Conservation (phyloP, 441 rosid species). For the Syzygium syzygioides region DNA sequence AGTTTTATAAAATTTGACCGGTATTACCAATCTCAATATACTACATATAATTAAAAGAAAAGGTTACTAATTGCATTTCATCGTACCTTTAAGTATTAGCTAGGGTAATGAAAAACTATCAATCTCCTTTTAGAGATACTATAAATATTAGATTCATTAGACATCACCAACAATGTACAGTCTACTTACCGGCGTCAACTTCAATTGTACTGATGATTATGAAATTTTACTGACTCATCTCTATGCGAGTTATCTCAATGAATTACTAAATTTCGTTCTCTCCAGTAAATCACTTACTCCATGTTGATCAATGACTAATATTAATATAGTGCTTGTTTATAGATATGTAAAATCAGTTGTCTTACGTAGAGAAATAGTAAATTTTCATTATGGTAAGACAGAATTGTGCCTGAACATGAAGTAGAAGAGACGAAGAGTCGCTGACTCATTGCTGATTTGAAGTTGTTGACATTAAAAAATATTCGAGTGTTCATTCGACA, state of each 20-base stretch:
- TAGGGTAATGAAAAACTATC: background rate
- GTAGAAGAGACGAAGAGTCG: background rate
- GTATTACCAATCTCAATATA: background rate
- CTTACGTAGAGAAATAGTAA: background rate
- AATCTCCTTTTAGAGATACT: background rate
- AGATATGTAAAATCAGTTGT: background rate
- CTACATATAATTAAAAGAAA: background rate
- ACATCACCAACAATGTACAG: background rate
- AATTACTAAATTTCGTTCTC: background rate
- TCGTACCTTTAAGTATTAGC: background rate
- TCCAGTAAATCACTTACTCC: background rate
- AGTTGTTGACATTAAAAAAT: background rate
- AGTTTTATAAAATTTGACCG: background rate
- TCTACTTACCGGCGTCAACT: background rate
- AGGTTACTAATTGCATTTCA: background rate
- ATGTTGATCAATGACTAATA: background rate
- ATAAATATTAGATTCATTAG: background rate
- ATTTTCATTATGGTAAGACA: background rate
- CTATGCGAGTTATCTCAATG: background rate
- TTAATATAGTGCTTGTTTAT: background rate
- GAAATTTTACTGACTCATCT: background rate
- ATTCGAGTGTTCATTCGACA: background rate
- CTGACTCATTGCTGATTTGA: background rate
- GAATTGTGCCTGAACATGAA: background rate
- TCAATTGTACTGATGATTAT: background rate